Percentiles rank a stretch among this genome's conserved stretches.
These are phyloP conservation scores for Scenedesmus sp. DNA, from an alignment of 163 green algal species.

Conservation along the genomic window DNA sequence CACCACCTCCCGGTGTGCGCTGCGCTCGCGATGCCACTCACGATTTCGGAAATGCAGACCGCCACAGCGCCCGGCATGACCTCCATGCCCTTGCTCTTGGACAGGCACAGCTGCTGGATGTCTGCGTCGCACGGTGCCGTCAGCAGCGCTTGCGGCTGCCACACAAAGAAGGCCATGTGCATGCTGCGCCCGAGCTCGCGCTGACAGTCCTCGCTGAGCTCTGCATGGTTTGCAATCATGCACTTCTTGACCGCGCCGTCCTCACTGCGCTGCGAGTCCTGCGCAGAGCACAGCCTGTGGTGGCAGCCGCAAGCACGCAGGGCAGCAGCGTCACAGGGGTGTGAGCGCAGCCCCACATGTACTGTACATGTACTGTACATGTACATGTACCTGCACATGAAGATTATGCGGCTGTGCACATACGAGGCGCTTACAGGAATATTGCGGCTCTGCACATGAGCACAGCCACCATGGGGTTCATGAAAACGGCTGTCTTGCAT, in stretches of 20 bases:
- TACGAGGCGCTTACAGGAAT: too few relatives aligned
- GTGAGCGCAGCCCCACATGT: too few relatives aligned
- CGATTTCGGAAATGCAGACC: slow-evolving; percentile 66
- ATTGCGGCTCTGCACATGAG: too few relatives aligned
- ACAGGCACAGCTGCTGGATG: slow-evolving; percentile 67
- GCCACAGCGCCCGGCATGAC: slow-evolving; percentile 62
- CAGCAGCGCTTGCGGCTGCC: slow-evolving; percentile 59
- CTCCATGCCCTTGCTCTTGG: slow-evolving; percentile 56
- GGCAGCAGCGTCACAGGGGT: not conserved
- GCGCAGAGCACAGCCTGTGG: slow-evolving; percentile 33
- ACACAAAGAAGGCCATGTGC: slow-evolving; percentile 79
- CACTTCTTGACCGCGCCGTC: slow-evolving; percentile 72
- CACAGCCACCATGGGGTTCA: not conserved
- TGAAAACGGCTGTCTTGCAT: not conserved
- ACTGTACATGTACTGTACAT: too few relatives aligned
- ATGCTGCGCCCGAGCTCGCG: slow-evolving; percentile 76
- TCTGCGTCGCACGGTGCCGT: slow-evolving; percentile 77
- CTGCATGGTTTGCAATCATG: slow-evolving; percentile 57
- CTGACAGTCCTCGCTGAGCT: slow-evolving; percentile 54
- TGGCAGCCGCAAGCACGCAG: not conserved
- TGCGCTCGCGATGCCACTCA: not conserved
- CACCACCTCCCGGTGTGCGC: not conserved
- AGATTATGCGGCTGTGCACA: not conserved
- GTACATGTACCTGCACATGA: too few relatives aligned
- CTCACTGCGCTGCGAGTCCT: slow-evolving; percentile 33